Evolutionary conservation across 108 stramenopile genomes (phyloP), one percentile per base, ranked within the genome.

Genomic region (Schizochytrium sp.): DNA sequence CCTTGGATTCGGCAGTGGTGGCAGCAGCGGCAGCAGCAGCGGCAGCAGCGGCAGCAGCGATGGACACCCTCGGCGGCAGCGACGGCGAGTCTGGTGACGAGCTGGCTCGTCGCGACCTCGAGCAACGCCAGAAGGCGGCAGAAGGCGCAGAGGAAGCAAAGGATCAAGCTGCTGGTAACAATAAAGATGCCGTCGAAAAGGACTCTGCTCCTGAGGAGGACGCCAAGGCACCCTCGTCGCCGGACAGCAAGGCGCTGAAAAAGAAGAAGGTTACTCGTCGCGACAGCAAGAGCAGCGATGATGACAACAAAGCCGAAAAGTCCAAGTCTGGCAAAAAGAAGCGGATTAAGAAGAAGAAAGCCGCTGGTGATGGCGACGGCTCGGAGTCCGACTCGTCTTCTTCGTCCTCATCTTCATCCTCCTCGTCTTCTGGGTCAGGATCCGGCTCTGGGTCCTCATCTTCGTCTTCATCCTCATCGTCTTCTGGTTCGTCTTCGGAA

Each of bases 41-140:
- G 61, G 73, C 46, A 50, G 3, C 47, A 76, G 73, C 3, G 45
- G 73, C 46, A 76, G 45, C 50, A 4, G 13, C 4, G 19, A 76
- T 76, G 73, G 73, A 76, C 50, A 46, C 46, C 47, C 73, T 76
- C 49, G 73, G 73, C 3, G 49, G 50, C 46, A 76, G 73, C 73
- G 73, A 76, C 73, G 73, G 50, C 50, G 73, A 76, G 73, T 53
- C 46, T 28, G 73, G 50, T 38, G 73, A 76, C 50, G 73, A 46
- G 4, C 47, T 38, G n/a, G 12, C 50, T 46, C 49, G 49, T 4
- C 4, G 42, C 41, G 61, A 64, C 1, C 61, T 64, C 61, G 61
- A 10, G 61, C 61, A 64, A 42, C 61, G 61, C 8, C 61, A 13
- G 61, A 38, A 42, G 41, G 61, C 4, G 17, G 61, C 5, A 38